Conservation (phyloP, 2,329 filamentous ascomycete species). For the Cytospora paraplurivora region DNA sequence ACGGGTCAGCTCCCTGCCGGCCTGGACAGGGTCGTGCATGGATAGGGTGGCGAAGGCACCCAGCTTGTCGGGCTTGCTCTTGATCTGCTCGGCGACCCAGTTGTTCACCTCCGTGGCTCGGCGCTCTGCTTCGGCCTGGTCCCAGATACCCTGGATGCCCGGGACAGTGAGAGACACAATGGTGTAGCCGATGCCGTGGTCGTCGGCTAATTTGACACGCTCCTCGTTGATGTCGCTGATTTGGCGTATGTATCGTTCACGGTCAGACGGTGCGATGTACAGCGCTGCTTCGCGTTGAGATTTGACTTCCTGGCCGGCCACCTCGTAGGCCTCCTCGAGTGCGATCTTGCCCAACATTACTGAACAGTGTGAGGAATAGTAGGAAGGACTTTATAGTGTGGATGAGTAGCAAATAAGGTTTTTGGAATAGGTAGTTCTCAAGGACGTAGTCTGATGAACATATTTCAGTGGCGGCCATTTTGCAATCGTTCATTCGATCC, state of each 20-base stretch:
- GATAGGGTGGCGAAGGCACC: slow-evolving; percentile 53
- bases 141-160: slow-evolving; percentile 49
- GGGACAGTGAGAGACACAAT: slow-evolving; percentile 50
- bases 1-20: slow-evolving; percentile 51
- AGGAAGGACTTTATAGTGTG: no score
- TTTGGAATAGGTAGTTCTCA: background rate
- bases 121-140: slow-evolving; percentile 44
- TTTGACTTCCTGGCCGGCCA: slow-evolving; percentile 24
- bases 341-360: slow-evolving; percentile 27
- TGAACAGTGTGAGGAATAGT: background rate
- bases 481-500: background rate
- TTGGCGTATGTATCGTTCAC: slow-evolving; percentile 20
- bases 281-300: slow-evolving; percentile 23
- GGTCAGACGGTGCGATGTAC: slow-evolving; percentile 18
- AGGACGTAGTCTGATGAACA: background rate
- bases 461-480: background rate
- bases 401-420: background rate
- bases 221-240: slow-evolving; percentile 31
- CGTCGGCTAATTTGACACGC: slow-evolving; percentile 34
- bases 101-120: slow-evolving; percentile 48
- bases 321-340: slow-evolving; percentile 26
- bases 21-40: slow-evolving; percentile 56
- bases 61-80: slow-evolving; percentile 43
- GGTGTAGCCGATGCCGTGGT: slow-evolving; percentile 50
- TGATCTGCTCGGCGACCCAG: slow-evolving; percentile 43